Conservation (phyloP, 208 protist species). For the Porcisia hertigi region DNA sequence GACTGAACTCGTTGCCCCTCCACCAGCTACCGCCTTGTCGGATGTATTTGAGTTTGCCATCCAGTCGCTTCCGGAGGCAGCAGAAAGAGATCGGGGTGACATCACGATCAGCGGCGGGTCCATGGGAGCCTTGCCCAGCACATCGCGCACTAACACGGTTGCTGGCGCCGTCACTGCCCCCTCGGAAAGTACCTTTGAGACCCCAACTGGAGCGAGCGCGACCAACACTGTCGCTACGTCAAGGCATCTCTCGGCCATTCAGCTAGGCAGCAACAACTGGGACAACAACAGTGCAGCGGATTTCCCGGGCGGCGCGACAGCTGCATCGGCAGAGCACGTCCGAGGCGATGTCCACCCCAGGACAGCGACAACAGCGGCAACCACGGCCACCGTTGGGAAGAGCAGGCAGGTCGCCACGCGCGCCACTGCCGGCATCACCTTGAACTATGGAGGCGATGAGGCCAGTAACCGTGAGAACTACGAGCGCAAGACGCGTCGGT, state of each 20-base stretch:
- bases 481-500: constrained; percentile 29
- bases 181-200: not conserved
- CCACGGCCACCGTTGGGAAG: not conserved
- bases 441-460: constrained; percentile 4
- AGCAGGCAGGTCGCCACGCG: not conserved
- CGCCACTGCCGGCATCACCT: not conserved
- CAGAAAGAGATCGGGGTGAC: not conserved
- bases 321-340: not conserved
- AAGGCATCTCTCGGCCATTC: not conserved
- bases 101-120: not conserved
- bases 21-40: constrained; percentile 1
- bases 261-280: not conserved
- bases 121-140: not conserved
- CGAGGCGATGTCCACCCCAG: not conserved
- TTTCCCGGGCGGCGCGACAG: not conserved
- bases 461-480: constrained; percentile 16
- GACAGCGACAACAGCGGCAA: not conserved
- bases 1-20: not conserved
- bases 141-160: not conserved
- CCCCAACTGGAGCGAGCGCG: not conserved
- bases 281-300: not conserved
- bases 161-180: not conserved
- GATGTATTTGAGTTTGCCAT: constrained; percentile 31
- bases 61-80: constrained; percentile 7
- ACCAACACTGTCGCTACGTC: not conserved